phyloP scores from a whole-genome alignment of 768 basidiomycete species.

The Termitomyces bulborhizus region DNA sequence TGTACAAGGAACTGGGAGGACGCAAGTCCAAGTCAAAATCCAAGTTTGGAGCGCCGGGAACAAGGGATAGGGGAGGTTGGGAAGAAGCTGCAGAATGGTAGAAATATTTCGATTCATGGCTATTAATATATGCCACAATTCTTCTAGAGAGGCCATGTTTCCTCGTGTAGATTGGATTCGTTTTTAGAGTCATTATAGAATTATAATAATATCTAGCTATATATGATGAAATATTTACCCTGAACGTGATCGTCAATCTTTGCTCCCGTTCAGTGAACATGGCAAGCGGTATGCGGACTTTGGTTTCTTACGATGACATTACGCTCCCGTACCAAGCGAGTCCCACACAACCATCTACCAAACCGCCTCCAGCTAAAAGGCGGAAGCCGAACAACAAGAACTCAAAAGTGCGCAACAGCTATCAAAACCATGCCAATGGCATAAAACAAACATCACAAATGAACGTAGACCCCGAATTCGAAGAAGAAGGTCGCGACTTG shows the following conservation, averaged over 20 bases:
- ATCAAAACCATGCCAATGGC: not conserved
- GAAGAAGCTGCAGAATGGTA: constrained; percentile 28
- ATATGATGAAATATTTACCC: not conserved
- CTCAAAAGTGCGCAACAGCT: constrained; percentile 24
- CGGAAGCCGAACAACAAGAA: constrained; percentile 40
- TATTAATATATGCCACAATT: not conserved
- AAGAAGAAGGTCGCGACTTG: constrained; percentile 52
- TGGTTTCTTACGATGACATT: constrained; percentile 65
- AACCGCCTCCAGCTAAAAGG: constrained; percentile 46
- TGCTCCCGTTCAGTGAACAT: not conserved
- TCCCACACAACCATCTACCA: constrained; percentile 13
- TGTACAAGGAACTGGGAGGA: constrained; percentile 88
- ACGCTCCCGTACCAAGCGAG: constrained; percentile 33
- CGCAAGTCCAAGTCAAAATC: constrained; percentile 72
- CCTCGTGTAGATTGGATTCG: not conserved
- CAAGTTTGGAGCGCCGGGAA: constrained; percentile 60
- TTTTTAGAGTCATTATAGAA: not conserved
- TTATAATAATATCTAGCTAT: too few relatives aligned
- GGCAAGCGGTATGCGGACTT: constrained; percentile 23
- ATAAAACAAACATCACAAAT: constrained; percentile 13
- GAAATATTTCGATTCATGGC: not conserved
- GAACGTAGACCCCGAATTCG: constrained; percentile 20
- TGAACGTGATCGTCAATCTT: not conserved
- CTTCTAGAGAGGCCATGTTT: not conserved
- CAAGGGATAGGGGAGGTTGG: constrained; percentile 80